Base-by-base conservation (phyloP, 2,329 filamentous ascomycete genomes). In the Ascochyta viciae-villosae region DNA sequence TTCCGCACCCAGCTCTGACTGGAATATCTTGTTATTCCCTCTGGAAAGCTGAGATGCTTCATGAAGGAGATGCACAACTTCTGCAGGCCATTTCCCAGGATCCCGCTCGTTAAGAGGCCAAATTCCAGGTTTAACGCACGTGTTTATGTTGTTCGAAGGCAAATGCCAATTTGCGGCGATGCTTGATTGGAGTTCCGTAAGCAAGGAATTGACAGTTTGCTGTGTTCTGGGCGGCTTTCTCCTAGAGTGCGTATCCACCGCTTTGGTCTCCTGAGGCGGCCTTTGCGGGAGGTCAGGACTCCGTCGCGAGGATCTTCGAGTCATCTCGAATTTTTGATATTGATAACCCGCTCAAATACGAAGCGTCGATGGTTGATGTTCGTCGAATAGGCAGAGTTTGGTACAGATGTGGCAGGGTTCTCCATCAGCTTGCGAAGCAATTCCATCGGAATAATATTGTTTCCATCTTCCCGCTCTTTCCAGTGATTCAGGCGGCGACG, bases 101-200 rank as follows among this genome's bases (percentile, higher is more conserved):
- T 57, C 48, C 1, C 43, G 13, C 27, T 52, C 48, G 7, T 49
- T 33, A 3, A 10, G 13, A 2, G 54, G 54, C 54, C 54, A 57
- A 5, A 2, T 34, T 6, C 48, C 22, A 4, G 48, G 6, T 26
- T 33, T 3, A 6, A 57, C 27, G 6, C 48, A 52, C 0, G 48
- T 40, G 5, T 41, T 57, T 22, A 57, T 48, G 10, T 57, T 37
- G 0, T 19, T 4, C 4, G 10, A 31, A 1, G 46, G 29, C 19
- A 57, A 13, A 1, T 40, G 22, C 54, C 54, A 57, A 13, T 57
- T 57, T 8, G 6, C 15, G 39, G 41, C 31, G 9, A 57, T 57
- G 10, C 19, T 27, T n/a, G 33, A 6, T 9, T 47, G 26, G 13
- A 51, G 23, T n/a, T 56, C 19, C 1, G n/a, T 22, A 5, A 16